Percentiles rank a stretch among this genome's conserved stretches.
These are phyloP conservation scores for Colletotrichum tanaceti DNA, from an alignment of 2,329 filamentous ascomycete genomes.

Conservation along the genomic window DNA sequence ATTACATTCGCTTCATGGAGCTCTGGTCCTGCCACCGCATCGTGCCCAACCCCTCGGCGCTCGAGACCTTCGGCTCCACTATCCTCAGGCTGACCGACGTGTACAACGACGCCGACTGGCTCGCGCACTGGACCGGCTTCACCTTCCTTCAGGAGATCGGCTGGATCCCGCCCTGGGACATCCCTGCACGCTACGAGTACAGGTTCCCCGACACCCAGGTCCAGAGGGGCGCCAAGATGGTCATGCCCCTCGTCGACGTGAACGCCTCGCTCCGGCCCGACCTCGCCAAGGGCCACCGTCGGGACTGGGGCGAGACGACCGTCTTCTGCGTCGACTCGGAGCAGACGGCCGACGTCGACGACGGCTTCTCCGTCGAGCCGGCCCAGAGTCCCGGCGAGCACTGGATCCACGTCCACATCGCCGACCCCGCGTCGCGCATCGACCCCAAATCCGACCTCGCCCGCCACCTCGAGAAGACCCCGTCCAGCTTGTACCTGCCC, in stretches of 20 bases:
- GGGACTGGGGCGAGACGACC: conserved; percentile 67
- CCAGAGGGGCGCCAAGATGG: conserved; percentile 56
- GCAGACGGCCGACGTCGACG: conserved; percentile 78
- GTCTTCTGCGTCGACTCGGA: conserved; percentile 80
- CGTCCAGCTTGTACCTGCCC: conserved; percentile 69
- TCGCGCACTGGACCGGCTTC: conserved; percentile 64
- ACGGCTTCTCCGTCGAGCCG: conserved; percentile 78
- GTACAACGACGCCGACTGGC: conserved; percentile 64
- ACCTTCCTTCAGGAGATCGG: conserved; percentile 82
- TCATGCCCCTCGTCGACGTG: conserved; percentile 48
- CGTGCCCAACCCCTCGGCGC: conserved; percentile 34
- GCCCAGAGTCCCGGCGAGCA: conserved; percentile 65
- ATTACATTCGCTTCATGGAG: conserved; percentile 76
- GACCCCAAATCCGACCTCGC: conserved; percentile 67
- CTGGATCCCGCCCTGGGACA: conserved; percentile 76
- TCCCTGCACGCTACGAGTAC: conserved; percentile 70
- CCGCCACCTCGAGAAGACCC: conserved; percentile 70
- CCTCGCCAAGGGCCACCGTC: conserved; percentile 62
- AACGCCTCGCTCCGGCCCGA: conserved; percentile 56
- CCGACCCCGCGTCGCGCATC: conserved; percentile 81
- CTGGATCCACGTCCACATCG: conserved; percentile 84
- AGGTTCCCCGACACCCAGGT: conserved; percentile 63
- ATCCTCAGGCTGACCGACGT: conserved; percentile 71
- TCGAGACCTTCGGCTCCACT: conserved; percentile 57
- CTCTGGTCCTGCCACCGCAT: conserved; percentile 63